A percentile compares a stretch with the other conserved stretches of the same genome.
Conservation (phyloP, 768 basidiomycete species). For the Amanita subjunquillea region DNA sequence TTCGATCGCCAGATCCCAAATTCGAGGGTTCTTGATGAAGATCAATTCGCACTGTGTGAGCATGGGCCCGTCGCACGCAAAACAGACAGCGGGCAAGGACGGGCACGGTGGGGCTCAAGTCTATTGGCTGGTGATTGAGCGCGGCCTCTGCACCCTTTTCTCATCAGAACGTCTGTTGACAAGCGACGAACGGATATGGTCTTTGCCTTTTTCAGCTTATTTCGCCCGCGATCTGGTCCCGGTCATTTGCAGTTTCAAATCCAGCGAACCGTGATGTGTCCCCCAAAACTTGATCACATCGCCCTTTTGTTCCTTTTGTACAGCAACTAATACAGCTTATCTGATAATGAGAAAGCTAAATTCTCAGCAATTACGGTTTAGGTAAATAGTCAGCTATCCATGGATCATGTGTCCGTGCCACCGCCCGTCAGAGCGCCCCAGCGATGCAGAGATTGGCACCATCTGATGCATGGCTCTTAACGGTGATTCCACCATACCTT, state of each 20-base stretch:
- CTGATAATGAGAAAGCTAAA: slow-evolving; percentile 2
- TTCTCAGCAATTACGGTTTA: slow-evolving; percentile 10
- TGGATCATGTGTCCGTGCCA: not conserved
- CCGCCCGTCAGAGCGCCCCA: not conserved
- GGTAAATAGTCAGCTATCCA: not conserved
- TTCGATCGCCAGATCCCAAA: not conserved
- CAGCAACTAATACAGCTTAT: slow-evolving; percentile 2
- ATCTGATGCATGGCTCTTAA: slow-evolving; percentile 22
- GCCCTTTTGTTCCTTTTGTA: not conserved
- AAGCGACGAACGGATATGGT: not conserved
- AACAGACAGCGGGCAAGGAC: not conserved
- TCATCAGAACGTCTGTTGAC: slow-evolving; percentile 6
- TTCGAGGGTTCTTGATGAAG: slow-evolving; percentile 3
- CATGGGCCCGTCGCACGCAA: not conserved
- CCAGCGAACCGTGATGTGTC: not conserved
- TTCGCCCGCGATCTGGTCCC: slow-evolving; percentile 1
- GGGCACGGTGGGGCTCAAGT: not conserved
- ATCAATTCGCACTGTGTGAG: not conserved
- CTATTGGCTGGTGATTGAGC: slow-evolving; percentile 1
- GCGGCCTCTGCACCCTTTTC: not conserved
- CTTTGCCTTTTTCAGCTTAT: not conserved
- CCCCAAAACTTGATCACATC: slow-evolving; percentile 1
- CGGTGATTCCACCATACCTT: slow-evolving; percentile 39
- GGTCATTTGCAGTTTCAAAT: not conserved
- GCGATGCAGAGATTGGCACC: slow-evolving; percentile 16